Evolutionary conservation across 164 flowering plant genomes (phyloP).

Genomic region (Cinnamomum micranthum): DNA sequence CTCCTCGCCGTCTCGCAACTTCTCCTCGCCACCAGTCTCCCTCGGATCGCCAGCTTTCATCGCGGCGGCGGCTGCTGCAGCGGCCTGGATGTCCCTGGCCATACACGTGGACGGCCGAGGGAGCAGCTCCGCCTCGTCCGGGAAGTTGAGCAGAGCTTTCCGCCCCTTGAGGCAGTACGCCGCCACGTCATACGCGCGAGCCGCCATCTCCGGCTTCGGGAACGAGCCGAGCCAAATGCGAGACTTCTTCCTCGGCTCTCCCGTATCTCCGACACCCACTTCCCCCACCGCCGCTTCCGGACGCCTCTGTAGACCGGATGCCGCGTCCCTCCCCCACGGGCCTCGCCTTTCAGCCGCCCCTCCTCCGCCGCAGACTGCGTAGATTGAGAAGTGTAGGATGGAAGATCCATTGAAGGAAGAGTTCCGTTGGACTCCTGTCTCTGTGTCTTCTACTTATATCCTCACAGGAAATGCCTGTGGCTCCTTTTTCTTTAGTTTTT

Average conservation of each 20-base stretch:
- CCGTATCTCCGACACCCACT: constrained; percentile 78
- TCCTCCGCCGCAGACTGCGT: neutral
- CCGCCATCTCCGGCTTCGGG: constrained; percentile 74
- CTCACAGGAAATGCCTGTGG: too few relatives aligned
- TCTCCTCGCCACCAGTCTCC: constrained; percentile 3
- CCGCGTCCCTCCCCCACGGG: constrained; percentile 25
- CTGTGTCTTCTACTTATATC: too few relatives aligned
- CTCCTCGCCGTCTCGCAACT: constrained; percentile 1
- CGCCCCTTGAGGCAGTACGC: constrained; percentile 53
- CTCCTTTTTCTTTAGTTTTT: too few relatives aligned
- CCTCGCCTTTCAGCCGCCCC: neutral
- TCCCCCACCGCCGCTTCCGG: constrained; percentile 71
- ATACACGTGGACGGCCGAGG: constrained; percentile 50
- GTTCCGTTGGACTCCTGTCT: too few relatives aligned
- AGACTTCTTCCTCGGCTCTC: constrained; percentile 67
- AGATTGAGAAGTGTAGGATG: neutral
- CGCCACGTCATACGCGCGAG: constrained; percentile 72
- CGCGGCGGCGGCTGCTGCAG: constrained; percentile 32
- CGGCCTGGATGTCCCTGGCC: constrained; percentile 64
- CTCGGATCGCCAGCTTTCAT: neutral
- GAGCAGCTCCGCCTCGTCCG: constrained; percentile 45
- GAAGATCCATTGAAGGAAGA: neutral
- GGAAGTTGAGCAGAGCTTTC: constrained; percentile 61
- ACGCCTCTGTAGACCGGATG: constrained; percentile 66
- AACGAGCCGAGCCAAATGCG: constrained; percentile 81